Percentiles rank a stretch among this genome's conserved stretches.
phyloP scores from a whole-genome alignment of 768 basidiomycete genomes.

The Serendipita sp. region DNA sequence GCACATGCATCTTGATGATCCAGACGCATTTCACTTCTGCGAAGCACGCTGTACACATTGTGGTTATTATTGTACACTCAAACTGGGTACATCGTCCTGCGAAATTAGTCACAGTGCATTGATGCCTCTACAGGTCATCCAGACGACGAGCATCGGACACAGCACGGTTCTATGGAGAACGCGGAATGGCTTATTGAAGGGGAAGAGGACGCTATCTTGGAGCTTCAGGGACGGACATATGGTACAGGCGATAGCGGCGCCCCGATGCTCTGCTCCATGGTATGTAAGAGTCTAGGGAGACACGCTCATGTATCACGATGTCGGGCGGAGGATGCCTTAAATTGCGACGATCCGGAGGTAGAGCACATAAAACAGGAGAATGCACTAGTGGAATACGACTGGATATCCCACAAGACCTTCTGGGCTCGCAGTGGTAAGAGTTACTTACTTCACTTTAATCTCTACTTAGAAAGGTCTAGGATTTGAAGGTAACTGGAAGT shows the following conservation, averaged over 20 bases:
- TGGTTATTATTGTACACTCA: conserved; percentile 41
- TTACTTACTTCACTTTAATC: neutral
- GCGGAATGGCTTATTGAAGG: conserved; percentile 42
- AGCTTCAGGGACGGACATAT: conserved; percentile 37
- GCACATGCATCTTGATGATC: conserved; percentile 33
- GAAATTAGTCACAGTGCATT: neutral
- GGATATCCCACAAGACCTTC: conserved; percentile 34
- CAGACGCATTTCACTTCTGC: conserved; percentile 36
- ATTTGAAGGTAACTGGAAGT: conserved; percentile 31
- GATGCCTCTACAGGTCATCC: conserved; percentile 31
- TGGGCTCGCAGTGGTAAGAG: conserved; percentile 41
- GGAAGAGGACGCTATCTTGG: conserved; percentile 30
- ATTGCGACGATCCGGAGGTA: conserved; percentile 29
- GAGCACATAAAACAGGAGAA: conserved; percentile 27
- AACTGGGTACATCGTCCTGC: conserved; percentile 25
- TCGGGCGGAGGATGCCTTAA: conserved; percentile 21
- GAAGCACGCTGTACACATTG: conserved; percentile 36
- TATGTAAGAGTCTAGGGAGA: conserved; percentile 38
- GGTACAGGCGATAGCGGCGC: conserved; percentile 25
- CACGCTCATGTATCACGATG: conserved; percentile 44
- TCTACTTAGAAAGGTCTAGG: conserved; percentile 19
- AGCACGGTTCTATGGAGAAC: conserved; percentile 45
- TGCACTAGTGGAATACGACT: conserved; percentile 33
- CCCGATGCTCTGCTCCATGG: conserved; percentile 45
- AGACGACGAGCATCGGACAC: conserved; percentile 44